Conservation (phyloP, 805 yeast species). For the Komagataella populi region DNA sequence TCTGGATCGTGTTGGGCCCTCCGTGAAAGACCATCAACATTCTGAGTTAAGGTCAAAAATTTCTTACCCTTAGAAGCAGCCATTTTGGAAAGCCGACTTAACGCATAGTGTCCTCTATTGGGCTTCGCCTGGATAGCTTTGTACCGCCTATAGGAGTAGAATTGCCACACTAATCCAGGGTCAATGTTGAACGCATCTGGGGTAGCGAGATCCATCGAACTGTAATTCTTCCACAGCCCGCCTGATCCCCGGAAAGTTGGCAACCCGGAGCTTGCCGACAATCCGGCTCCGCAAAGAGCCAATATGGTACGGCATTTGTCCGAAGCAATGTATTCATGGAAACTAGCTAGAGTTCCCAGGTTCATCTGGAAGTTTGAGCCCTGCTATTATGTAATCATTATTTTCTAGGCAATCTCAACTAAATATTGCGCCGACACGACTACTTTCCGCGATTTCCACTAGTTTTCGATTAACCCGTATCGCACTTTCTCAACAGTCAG, state of each 20-base stretch:
- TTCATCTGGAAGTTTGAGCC: not conserved
- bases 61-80: conserved; percentile 12
- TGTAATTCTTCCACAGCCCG: conserved; percentile 68
- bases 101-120: conserved; percentile 58
- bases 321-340: conserved; percentile 27
- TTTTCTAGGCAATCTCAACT: not conserved
- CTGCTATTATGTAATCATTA: not conserved
- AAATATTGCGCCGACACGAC: not conserved
- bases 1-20: conserved; percentile 48
- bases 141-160: conserved; percentile 57
- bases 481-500: not conserved
- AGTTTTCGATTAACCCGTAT: not conserved
- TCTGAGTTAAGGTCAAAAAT: conserved; percentile 66
- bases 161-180: conserved; percentile 87
- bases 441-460: not conserved
- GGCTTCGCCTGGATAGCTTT: conserved; percentile 58
- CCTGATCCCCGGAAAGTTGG: conserved; percentile 61
- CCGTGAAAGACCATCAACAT: conserved; percentile 63
- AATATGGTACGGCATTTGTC: conserved; percentile 32
- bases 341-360: conserved; percentile 12
- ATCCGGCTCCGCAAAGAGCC: conserved; percentile 73
- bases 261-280: conserved; percentile 66
- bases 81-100: conserved; percentile 42
- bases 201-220: conserved; percentile 76
- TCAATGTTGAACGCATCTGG: conserved; percentile 80